phyloP scores from a whole-genome alignment of 495 filamentous ascomycete genomes.

The Lophiotrema nucula region DNA sequence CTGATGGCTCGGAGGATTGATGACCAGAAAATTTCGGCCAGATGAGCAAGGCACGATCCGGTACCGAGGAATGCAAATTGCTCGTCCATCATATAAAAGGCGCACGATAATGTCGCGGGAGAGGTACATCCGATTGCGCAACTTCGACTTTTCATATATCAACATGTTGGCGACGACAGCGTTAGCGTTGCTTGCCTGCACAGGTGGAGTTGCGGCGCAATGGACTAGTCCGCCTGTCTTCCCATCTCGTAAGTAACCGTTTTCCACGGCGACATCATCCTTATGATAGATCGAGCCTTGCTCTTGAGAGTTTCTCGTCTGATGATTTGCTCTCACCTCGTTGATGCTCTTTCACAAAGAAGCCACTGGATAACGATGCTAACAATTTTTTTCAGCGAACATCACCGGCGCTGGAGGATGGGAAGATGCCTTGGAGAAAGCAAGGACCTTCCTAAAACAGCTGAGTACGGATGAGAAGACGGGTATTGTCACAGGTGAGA shows the following conservation, averaged over 20 bases:
- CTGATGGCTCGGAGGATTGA: not conserved
- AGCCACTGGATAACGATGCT: no score
- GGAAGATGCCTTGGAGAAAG: conserved; percentile 42
- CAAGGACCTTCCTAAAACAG: conserved; percentile 52
- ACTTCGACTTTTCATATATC: not conserved
- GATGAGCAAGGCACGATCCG: not conserved
- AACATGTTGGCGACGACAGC: not conserved
- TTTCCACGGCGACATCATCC: no score
- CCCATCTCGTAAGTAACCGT: conserved; percentile 34
- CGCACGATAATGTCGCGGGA: not conserved
- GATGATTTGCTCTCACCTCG: no score
- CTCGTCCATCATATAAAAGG: not conserved
- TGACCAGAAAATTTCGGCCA: not conserved
- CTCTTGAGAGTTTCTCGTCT: no score
- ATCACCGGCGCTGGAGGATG: conserved; percentile 30
- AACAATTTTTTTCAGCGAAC: conserved; percentile 46
- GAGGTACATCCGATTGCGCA: not conserved
- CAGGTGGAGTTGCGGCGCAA: conserved; percentile 9
- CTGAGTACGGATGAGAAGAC: conserved; percentile 63
- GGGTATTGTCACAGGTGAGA: conserved; percentile 49
- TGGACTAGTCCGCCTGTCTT: conserved; percentile 34
- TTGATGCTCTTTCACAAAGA: no score
- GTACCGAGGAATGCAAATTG: not conserved
- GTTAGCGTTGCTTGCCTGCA: not conserved
- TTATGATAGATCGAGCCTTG: not conserved